Percentiles rank a stretch among this genome's conserved stretches.
These are phyloP conservation scores for Colletotrichum camelliae DNA, from an alignment of 2,329 filamentous ascomycete genomes.

Conservation along the genomic window DNA sequence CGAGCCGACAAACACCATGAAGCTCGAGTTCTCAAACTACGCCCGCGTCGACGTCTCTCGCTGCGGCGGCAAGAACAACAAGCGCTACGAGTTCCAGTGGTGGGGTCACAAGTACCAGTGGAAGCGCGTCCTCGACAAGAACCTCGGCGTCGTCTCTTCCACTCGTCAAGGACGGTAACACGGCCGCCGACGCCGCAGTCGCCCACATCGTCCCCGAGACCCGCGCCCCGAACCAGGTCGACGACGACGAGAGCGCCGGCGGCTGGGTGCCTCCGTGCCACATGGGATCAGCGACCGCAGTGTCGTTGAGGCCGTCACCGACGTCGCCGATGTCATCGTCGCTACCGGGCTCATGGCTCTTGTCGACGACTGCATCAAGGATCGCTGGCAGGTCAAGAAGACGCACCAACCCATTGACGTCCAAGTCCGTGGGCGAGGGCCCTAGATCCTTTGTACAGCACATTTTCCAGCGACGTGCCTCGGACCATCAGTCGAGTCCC, in stretches of 20 bases:
- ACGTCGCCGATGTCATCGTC: conserved; percentile 88
- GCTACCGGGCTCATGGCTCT: conserved; percentile 88
- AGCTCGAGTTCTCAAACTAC: conserved; percentile 97
- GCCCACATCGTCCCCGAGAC: conserved; percentile 87
- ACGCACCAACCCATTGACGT: conserved; percentile 39
- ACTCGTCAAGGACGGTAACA: conserved; percentile 72
- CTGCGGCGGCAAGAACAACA: conserved; percentile 67
- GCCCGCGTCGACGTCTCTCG: conserved; percentile 85
- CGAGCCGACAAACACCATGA: conserved; percentile 76
- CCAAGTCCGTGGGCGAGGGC: conserved; percentile 33
- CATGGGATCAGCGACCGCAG: conserved; percentile 82
- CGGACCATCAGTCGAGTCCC: conserved; percentile 41
- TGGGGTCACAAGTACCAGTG: conserved; percentile 89
- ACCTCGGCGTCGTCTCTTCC: conserved; percentile 74
- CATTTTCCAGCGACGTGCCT: conserved; percentile 46
- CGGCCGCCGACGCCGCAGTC: conserved; percentile 55
- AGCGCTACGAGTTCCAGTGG: conserved; percentile 91
- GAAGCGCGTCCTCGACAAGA: conserved; percentile 75
- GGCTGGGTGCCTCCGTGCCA: conserved; percentile 91
- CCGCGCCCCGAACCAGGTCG: conserved; percentile 71
- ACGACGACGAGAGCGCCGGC: conserved; percentile 76
- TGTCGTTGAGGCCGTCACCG: conserved; percentile 72
- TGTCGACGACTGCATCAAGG: conserved; percentile 90
- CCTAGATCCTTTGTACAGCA: conserved; percentile 42
- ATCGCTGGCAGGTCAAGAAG: conserved; percentile 67